Evolutionary conservation across 2,329 filamentous ascomycete genomes (phyloP).

Genomic region (Zelopaecilomyces penicillatus): DNA sequence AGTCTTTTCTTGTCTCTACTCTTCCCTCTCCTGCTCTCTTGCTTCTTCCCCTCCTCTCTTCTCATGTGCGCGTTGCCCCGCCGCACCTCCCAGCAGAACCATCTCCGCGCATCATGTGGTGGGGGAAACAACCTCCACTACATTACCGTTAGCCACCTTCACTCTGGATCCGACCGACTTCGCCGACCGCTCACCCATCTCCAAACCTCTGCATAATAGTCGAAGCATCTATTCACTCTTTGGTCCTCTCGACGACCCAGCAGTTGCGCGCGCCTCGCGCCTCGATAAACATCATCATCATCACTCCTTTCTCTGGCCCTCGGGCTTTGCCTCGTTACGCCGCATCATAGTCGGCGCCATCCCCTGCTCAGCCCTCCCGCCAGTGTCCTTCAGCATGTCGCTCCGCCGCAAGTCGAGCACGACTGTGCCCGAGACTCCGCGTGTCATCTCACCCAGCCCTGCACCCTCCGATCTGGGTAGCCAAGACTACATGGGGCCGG

Average conservation of each 20-base stretch:
- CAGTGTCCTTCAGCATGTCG: slow-evolving; percentile 49
- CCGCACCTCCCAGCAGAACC: not conserved
- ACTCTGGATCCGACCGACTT: slow-evolving; percentile 50
- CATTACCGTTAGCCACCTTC: slow-evolving; percentile 34
- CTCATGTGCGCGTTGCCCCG: not conserved
- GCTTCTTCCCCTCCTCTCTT: not conserved
- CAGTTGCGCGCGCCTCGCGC: slow-evolving; percentile 31
- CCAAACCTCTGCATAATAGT: slow-evolving; percentile 15
- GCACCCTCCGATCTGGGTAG: slow-evolving; percentile 35
- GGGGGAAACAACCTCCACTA: slow-evolving; percentile 48
- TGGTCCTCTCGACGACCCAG: slow-evolving; percentile 13
- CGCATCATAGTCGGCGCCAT: slow-evolving; percentile 50
- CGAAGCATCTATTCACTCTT: slow-evolving; percentile 12
- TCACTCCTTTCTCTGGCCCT: slow-evolving; percentile 33
- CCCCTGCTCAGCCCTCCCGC: slow-evolving; percentile 47
- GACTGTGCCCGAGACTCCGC: slow-evolving; percentile 66
- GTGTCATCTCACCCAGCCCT: slow-evolving; percentile 84
- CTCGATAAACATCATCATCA: slow-evolving; percentile 42
- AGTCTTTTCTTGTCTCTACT: not conserved
- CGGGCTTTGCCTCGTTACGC: slow-evolving; percentile 38
- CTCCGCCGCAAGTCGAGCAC: slow-evolving; percentile 33
- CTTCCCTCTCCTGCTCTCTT: not conserved
- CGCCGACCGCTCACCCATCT: slow-evolving; percentile 13
- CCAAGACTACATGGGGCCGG: slow-evolving; percentile 55
- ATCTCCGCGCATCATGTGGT: slow-evolving; percentile 42